Evolutionary conservation across 2,329 filamentous ascomycete genomes (phyloP), one percentile per base, ranked within the genome.

Genomic region (Rhynchosporium graminicola): DNA sequence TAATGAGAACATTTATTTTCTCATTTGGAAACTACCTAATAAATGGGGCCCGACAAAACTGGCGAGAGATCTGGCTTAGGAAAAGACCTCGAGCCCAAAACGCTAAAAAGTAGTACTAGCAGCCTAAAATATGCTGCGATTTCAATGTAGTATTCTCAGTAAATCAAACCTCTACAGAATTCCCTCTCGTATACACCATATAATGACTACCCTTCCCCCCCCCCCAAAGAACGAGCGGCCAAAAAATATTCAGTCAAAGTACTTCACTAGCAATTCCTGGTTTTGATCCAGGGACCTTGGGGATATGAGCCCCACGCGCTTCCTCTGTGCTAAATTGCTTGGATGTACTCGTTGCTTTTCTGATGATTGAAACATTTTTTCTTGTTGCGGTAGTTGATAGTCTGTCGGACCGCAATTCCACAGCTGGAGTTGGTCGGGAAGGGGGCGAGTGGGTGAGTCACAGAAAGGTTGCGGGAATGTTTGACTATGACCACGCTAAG

Each of bases 251-350:
- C 29, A 51, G 4, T 15, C 47, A 51, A 36, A 29, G 29, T n/a
- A 31, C 3, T 13, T n/a, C n/a, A 4, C 9, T 51, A 51, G 47
- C 47, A 51, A 51, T 51, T 51, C 47, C 47, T 51, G 13, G 47
- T 33, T 36, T 51, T n/a, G 47, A 51, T 51, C 47, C 26, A 48
- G 46, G 46, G 46, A 48, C 46, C 46, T 48, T 26, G 28, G 46
- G 26, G 46, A 28, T 48, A 51, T 51, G 47, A 51, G 47, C 47
- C 47, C 47, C 28, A 29, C 47, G 29, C 47, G 28, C 47, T 51
- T 36, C 47, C 47, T 4, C 47, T 51, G 47, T 36, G 47, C 47
- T 36, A 51, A 51, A 51, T 51, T 51, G 47, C 47, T 51, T 50
- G 10, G 13, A 33, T 36, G 28, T 36, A 0, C 47, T 51, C 33